phyloP scores from a whole-genome alignment of 805 yeast species.

The Cyberlindnera suaveolens region DNA sequence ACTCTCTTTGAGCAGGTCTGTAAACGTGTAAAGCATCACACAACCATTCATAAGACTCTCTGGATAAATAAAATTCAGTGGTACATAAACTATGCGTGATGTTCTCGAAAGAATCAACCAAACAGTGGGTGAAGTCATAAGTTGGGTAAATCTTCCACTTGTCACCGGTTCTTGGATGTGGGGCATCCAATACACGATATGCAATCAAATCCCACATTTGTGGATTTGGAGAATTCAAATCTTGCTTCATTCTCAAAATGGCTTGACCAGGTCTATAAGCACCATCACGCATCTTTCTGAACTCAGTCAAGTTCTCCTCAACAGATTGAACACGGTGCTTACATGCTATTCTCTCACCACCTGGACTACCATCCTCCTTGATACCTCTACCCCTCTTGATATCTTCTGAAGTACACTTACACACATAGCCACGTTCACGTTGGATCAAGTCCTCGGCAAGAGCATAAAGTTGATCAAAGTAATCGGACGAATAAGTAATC shows the following conservation, averaged over 20 bases:
- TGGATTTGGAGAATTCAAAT: constrained; percentile 82
- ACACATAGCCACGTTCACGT: constrained; percentile 77
- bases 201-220: constrained; percentile 99
- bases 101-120: constrained; percentile 95
- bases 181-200: constrained; percentile 85
- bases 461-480: constrained; percentile 82
- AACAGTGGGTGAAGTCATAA: constrained; percentile 97
- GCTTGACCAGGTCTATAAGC: constrained; percentile 86
- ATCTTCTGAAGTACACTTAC: constrained; percentile 90
- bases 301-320: constrained; percentile 73
- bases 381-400: constrained; percentile 88
- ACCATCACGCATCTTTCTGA: constrained; percentile 91
- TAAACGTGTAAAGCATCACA: constrained; percentile 93
- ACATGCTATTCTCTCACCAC: constrained; percentile 87
- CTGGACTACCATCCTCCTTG: constrained; percentile 85
- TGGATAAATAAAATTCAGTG: constrained; percentile 83
- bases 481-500: constrained; percentile 92
- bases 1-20: constrained; percentile 98
- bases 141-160: constrained; percentile 99
- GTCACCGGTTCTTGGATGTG: constrained; percentile 94
- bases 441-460: constrained; percentile 79
- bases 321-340: constrained; percentile 62
- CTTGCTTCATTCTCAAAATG: constrained; percentile 95
- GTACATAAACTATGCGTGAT: constrained; percentile 96
- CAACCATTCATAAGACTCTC: constrained; percentile 97